Base-by-base conservation (phyloP, 306 rosid genomes). In the Trifolium pratense region DNA sequence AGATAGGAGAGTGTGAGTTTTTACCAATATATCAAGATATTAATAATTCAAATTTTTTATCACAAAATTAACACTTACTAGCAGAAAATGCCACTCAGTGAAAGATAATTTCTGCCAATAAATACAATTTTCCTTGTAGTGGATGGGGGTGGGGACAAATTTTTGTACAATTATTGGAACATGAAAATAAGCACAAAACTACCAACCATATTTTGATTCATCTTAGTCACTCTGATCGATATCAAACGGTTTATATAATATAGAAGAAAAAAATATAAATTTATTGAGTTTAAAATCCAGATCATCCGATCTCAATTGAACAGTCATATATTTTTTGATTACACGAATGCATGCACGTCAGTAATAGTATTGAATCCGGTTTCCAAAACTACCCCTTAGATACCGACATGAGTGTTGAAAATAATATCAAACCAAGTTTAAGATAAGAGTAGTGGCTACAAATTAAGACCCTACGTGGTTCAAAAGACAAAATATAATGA, bases 381-480 rank as follows among this genome's bases (percentile, higher is more conserved):
- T 12, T 42, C n/a, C 16, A 3, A 43, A 43, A 12, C n/a, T 43
- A 43, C 59, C 59, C 55, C 14, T 53, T 26, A 53, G 6, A 53
- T 53, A 9, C 59, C 59, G 59, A 53, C 65, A 11, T 26, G 11
- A 31, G 5, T 14, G 40, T 23, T 23, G 34, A 23, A 56, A 20
- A 57, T 1, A 6, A 51, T 29, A 61, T 65, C 71, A 70, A 49
- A 49, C 29, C 8, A 58, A 46, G 55, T 57, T 58, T 16, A 34
- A 18, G 48, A 74, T 62, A 10, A 65, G 39, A 69, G 32, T 7
- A 69, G 63, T 7, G 60, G 63, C 70, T 59, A 29, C 60, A 79
- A 74, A 52, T 26, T 49, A 67, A n/a, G 74, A 68, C 60, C 84
- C 87, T 43, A 78, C 75, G 68, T 42, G 66, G 51, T 83, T 71